Evolutionary conservation across 2,329 filamentous ascomycete species (phyloP).

Genomic region (Fusarium sambucinum): DNA sequence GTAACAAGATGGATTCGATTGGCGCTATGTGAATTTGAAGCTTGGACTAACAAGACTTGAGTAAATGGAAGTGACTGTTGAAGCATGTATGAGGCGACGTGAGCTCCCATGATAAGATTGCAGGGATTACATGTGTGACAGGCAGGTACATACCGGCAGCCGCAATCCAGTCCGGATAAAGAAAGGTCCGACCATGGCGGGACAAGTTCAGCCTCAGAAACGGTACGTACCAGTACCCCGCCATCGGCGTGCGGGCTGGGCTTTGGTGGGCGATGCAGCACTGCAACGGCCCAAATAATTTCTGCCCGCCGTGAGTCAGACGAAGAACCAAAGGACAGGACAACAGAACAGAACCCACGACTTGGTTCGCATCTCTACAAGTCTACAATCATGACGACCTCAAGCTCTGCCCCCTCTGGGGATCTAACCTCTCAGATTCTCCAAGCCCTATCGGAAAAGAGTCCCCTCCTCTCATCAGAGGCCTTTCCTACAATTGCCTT

Average conservation of each 20-base stretch:
- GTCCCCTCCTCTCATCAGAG: conserved; percentile 75
- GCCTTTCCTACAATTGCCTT: conserved; percentile 76
- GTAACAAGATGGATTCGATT: conserved; percentile 9
- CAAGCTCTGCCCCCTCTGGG: conserved; percentile 54
- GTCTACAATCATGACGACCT: conserved; percentile 57
- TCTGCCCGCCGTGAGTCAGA: conserved; percentile 47
- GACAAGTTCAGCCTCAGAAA: conserved; percentile 7
- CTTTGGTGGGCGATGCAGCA: conserved; percentile 37
- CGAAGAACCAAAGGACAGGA: conserved; percentile 31
- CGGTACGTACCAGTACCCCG: conserved; percentile 44
- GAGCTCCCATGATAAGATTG: conserved; percentile 45
- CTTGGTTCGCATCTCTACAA: conserved; percentile 25
- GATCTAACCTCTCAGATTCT: conserved; percentile 76
- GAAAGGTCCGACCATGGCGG: conserved; percentile 22
- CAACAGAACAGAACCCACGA: conserved; percentile 23
- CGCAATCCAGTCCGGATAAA: conserved; percentile 26
- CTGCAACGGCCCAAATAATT: conserved; percentile 42
- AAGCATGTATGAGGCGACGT: conserved; percentile 37
- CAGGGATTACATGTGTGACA: conserved; percentile 39
- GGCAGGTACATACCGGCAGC: conserved; percentile 13
- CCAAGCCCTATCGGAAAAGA: conserved; percentile 71
- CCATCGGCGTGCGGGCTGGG: conserved; percentile 32
- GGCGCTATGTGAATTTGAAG: conserved; percentile 23
- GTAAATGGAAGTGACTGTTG: conserved; percentile 24
- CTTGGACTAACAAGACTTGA: conserved; percentile 22